Conservation (phyloP, 1,284 basidiomycete genomes). For the Puccinia horiana region DNA sequence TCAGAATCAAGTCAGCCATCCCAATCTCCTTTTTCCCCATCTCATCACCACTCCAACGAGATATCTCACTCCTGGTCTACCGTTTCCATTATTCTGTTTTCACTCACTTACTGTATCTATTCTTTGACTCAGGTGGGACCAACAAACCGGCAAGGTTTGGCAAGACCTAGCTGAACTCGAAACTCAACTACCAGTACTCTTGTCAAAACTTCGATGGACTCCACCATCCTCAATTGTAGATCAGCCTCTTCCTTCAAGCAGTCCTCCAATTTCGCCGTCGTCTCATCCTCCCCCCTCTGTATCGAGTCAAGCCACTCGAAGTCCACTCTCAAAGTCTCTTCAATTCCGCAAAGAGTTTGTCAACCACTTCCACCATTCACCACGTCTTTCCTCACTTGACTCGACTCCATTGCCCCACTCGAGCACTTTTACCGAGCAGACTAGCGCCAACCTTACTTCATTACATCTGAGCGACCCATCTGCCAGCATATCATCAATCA, state of each 20-base stretch:
- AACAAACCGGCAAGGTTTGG: conserved; percentile 40
- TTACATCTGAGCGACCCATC: neutral
- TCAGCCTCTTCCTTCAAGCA: neutral
- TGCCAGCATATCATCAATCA: neutral
- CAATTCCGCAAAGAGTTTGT: conserved; percentile 23
- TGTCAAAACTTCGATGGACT: conserved; percentile 37
- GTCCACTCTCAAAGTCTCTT: conserved; percentile 18
- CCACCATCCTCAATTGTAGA: conserved; percentile 2
- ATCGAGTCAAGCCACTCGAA: conserved; percentile 11
- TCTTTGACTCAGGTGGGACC: conserved; percentile 28
- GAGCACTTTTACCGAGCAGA: conserved; percentile 9
- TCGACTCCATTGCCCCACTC: neutral
- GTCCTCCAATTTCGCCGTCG: neutral
- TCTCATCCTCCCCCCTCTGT: conserved; percentile 16
- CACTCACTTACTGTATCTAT: neutral
- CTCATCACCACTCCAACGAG: neutral
- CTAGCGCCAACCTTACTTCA: conserved; percentile 1
- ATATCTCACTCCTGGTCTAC: neutral
- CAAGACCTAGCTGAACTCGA: conserved; percentile 33
- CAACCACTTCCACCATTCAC: neutral
- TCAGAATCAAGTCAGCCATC: conserved; percentile 35
- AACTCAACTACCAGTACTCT: conserved; percentile 21
- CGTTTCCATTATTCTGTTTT: neutral
- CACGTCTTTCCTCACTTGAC: neutral
- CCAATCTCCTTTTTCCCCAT: neutral